phyloP scores from a whole-genome alignment of 2,329 filamentous ascomycete species.

The Diaporthe citriasiana region DNA sequence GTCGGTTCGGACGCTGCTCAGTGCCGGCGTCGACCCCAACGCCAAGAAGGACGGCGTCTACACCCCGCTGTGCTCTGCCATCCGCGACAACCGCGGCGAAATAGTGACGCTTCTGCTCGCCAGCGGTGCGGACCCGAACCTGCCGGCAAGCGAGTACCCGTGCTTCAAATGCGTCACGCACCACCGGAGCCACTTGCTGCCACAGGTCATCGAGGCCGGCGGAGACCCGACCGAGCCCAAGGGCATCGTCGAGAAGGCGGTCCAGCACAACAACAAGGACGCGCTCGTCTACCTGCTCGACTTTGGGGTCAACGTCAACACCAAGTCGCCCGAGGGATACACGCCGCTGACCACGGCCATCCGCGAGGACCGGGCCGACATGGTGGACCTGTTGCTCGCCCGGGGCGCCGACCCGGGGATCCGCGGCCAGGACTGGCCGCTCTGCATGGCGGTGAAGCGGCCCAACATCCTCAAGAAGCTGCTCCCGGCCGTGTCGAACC shows the following conservation, averaged over 20 bases:
- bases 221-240: conserved; percentile 71
- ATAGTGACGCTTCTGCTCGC: conserved; percentile 72
- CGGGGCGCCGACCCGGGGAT: conserved; percentile 74
- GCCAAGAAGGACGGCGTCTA: conserved; percentile 75
- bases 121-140: conserved; percentile 73
- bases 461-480: conserved; percentile 72
- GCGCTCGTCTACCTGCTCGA: conserved; percentile 73
- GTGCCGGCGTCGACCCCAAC: conserved; percentile 72
- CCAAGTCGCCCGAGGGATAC: conserved; percentile 68
- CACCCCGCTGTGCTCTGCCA: conserved; percentile 77
- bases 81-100: conserved; percentile 74
- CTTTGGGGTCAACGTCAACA: conserved; percentile 72
- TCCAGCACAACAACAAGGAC: conserved; percentile 72
- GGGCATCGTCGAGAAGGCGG: conserved; percentile 76
- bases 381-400: conserved; percentile 70
- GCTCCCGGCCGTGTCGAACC: conserved; percentile 68
- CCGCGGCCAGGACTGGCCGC: conserved; percentile 78
- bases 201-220: conserved; percentile 71
- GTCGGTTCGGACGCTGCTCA: conserved; percentile 69
- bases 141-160: conserved; percentile 74
- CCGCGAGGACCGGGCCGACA: conserved; percentile 68
- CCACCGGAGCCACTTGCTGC: conserved; percentile 72
- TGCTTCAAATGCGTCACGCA: conserved; percentile 79
- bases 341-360: conserved; percentile 78
- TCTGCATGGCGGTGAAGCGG: conserved; percentile 76